These are phyloP conservation scores for Malus hybrid DNA, from an alignment of 331 rosid species.

Conservation along the genomic window DNA sequence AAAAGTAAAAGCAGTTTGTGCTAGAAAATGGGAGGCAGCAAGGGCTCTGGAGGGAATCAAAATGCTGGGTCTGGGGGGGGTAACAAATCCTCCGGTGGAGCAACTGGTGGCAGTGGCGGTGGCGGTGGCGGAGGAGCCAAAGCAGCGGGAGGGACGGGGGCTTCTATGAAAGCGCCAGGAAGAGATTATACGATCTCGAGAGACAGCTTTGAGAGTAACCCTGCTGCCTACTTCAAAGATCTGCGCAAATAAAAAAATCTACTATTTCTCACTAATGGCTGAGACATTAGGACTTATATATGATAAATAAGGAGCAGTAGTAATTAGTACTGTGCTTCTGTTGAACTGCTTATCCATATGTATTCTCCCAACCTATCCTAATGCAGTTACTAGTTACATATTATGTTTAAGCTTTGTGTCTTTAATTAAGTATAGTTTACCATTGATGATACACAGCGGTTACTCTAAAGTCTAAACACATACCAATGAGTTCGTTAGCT, in stretches of 20 bases:
- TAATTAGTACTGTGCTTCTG: neutral
- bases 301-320: neutral
- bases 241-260: neutral
- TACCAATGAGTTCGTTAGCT: neutral
- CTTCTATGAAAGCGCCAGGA: conserved; percentile 14
- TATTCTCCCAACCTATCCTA: neutral
- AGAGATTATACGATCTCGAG: conserved; percentile 1
- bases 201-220: neutral
- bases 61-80: neutral
- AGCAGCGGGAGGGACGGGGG: neutral
- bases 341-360: neutral
- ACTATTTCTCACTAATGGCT: neutral
- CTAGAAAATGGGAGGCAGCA: neutral
- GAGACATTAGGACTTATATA: neutral
- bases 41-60: neutral
- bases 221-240: neutral
- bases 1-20: neutral
- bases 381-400: neutral
- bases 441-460: neutral
- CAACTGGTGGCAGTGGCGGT: neutral
- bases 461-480: too few relatives aligned
- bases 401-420: neutral
- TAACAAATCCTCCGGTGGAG: neutral
- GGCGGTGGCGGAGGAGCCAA: neutral
- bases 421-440: neutral